Evolutionary conservation across 1,139 yeast species (phyloP), one percentile per base, ranked within the genome.

Genomic region (Suhomyces panamericanus): DNA sequence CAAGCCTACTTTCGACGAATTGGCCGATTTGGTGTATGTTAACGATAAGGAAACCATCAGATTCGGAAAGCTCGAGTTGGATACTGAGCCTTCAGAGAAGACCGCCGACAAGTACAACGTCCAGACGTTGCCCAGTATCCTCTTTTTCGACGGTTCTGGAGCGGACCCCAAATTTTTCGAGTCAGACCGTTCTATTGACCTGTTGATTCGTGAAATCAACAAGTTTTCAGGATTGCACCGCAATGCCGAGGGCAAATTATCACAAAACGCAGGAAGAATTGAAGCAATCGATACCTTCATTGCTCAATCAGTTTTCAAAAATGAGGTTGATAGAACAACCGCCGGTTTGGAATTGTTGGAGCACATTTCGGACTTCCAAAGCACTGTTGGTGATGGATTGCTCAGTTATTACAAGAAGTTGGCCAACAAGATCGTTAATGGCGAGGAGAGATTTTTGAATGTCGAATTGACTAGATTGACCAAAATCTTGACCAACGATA

Each of bases 181-280:
- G 36, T 81, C 80, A 2, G 72, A 68, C 13, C 69, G 82, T 43
- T 60, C 64, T 11, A 49, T 80, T 28, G 66, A 64, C 1, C 66
- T 62, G 15, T 64, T 88, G 35, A 70, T 81, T 14, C 58, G 61
- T 2, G 78, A 70, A 54, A 67, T 87, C 42, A 84, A 85, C 58
- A 62, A 60, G 3, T 65, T 73, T 38, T 66, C 80, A 3, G 81
- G 80, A 0, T 70, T 81, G n/a, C 65, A 66, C 51, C 75, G 96
- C 54, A 66, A 68, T 28, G 46, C 56, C 1, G 54, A 57, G 34
- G 96, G 96, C 5, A 58, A 66, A 2, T 67, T 87, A 39, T 60
- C 62, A 39, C 59, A 58, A 1, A 52, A 55, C 9, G 90, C 88
- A 9, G 96, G 96, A 16, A 66, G 78, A 41, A 63, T 82, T 29